Evolutionary conservation across 108 stramenopile species (phyloP).

Genomic region (Nitzschia inconspicua): DNA sequence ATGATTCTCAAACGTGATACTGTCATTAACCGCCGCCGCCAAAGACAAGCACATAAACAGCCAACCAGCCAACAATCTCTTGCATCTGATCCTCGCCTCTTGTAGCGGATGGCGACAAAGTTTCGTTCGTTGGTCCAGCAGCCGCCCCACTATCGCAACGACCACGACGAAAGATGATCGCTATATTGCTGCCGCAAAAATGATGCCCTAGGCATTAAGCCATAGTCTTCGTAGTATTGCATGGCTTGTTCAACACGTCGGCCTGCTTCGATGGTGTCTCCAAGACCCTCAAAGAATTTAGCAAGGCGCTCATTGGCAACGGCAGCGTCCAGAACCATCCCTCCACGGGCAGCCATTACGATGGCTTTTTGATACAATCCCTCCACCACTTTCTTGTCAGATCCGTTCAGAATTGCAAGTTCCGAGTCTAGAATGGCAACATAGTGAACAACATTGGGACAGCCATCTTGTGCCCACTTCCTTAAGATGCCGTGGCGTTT

Average conservation of each 20-base stretch:
- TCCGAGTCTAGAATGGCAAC: constrained; percentile 27
- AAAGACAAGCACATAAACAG: too few species aligned
- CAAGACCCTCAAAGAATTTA: neutral
- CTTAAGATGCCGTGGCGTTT: constrained; percentile 2
- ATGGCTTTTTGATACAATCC: constrained; percentile 9
- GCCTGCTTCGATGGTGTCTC: neutral
- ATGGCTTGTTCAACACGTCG: constrained; percentile 7
- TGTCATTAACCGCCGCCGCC: too few species aligned
- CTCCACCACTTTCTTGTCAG: neutral
- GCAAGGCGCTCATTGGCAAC: constrained; percentile 17
- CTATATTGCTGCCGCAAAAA: neutral
- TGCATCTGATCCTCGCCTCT: too few species aligned
- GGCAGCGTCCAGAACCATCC: constrained; percentile 19
- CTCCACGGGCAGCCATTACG: constrained; percentile 1
- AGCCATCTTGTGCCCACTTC: constrained; percentile 7
- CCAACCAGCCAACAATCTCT: too few species aligned
- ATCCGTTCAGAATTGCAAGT: neutral
- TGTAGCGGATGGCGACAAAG: too few species aligned
- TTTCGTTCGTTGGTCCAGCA: too few species aligned
- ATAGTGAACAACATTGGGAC: too few species aligned
- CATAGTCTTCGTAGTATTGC: constrained; percentile 11
- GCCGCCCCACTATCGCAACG: too few species aligned
- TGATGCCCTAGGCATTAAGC: too few species aligned
- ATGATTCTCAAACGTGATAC: too few species aligned
- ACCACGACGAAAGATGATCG: neutral